Evolutionary conservation across 352 stramenopile genomes (phyloP).

Genomic region (Pythium dissimile): DNA sequence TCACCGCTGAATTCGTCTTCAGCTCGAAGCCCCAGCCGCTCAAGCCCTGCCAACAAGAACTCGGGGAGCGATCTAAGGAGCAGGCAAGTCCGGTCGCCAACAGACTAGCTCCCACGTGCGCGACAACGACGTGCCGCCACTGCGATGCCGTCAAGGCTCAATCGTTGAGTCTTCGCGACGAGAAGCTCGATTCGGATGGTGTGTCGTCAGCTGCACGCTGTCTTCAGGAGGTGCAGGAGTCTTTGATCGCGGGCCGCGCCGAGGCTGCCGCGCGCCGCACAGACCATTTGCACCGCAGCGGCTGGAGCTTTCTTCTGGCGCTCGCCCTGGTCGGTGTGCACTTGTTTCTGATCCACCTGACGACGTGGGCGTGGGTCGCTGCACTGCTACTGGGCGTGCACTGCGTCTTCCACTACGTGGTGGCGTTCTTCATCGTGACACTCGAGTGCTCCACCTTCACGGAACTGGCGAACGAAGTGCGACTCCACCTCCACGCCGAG

Average conservation of each 20-base stretch:
- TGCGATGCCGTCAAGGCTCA: slow-evolving; percentile 37
- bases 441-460: slow-evolving; percentile 82
- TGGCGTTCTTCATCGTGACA: slow-evolving; percentile 78
- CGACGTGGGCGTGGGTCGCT: slow-evolving; percentile 23
- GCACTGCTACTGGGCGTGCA: slow-evolving; percentile 36
- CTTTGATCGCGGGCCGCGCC: slow-evolving; percentile 37
- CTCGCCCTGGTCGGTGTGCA: slow-evolving; percentile 29
- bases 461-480: slow-evolving; percentile 65
- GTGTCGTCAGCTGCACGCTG: slow-evolving; percentile 18
- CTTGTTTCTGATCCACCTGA: slow-evolving; percentile 15
- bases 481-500: slow-evolving; percentile 49
- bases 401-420: slow-evolving; percentile 55
- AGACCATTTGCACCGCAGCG: slow-evolving; percentile 36
- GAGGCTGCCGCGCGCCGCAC: slow-evolving; percentile 38
- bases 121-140: slow-evolving; percentile 38
- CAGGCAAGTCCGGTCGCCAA: slow-evolving; percentile 6
- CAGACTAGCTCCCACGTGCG: slow-evolving; percentile 18
- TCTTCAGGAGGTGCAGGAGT: slow-evolving; percentile 43
- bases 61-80: slow-evolving; percentile 15
- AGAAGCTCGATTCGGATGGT: not conserved
- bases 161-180: not conserved
- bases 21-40: slow-evolving; percentile 18
- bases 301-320: slow-evolving; percentile 26
- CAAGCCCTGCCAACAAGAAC: slow-evolving; percentile 35
- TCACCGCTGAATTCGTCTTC: slow-evolving; percentile 66